Evolutionary conservation across 305 asterid species (phyloP).

Genomic region (Fraxinus floribunda): DNA sequence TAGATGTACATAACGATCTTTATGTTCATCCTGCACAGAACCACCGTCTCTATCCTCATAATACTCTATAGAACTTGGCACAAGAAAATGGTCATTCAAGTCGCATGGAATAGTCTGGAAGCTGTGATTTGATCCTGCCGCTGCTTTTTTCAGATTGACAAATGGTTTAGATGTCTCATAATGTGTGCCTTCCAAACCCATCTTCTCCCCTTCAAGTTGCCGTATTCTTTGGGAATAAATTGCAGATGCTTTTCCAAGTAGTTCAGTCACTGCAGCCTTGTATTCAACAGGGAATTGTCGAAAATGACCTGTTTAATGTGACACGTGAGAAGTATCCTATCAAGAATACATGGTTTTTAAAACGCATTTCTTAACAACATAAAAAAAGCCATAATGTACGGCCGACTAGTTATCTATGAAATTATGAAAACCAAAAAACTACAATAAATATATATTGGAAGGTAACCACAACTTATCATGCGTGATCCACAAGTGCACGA

Average conservation of each 20-base stretch:
- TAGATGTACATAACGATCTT: constrained; percentile 47
- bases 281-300: constrained; percentile 63
- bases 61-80: constrained; percentile 58
- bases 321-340: background rate
- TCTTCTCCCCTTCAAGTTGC: constrained; percentile 73
- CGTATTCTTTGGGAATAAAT: constrained; percentile 59
- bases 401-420: background rate
- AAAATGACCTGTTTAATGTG: constrained; percentile 49
- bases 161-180: constrained; percentile 52
- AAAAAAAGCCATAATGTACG: background rate
- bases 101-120: constrained; percentile 50
- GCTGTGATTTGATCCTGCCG: constrained; percentile 51
- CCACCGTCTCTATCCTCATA: constrained; percentile 57
- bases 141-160: constrained; percentile 58
- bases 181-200: constrained; percentile 54
- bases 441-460: background rate
- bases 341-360: background rate
- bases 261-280: constrained; percentile 59
- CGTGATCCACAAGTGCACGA: background rate
- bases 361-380: background rate
- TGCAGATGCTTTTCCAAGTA: constrained; percentile 55
- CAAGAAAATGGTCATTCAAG: constrained; percentile 45
- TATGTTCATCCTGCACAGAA: constrained; percentile 54
- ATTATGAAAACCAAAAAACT: background rate
- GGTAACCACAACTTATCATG: background rate